Percentiles rank a stretch among this genome's conserved stretches.
Conservation (phyloP, 2,329 filamentous ascomycete species). For the Lasiodiplodia hormozganensis region DNA sequence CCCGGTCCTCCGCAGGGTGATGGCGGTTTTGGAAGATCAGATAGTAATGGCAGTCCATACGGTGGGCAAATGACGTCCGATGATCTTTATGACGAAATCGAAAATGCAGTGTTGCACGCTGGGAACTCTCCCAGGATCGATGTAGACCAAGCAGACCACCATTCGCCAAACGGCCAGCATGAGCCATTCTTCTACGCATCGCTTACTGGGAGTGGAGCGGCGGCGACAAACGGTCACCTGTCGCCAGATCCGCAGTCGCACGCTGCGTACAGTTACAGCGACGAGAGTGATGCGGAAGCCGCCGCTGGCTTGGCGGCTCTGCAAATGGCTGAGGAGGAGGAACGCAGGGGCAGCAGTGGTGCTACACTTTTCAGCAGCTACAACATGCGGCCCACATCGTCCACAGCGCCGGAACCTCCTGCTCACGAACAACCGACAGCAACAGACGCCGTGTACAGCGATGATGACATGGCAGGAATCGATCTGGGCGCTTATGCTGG, state of each 20-base stretch:
- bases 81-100: slow-evolving; percentile 64
- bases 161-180: slow-evolving; percentile 11
- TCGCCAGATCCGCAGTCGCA: slow-evolving; percentile 45
- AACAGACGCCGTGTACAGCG: slow-evolving; percentile 60
- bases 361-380: slow-evolving; percentile 60
- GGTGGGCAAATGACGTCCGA: slow-evolving; percentile 54
- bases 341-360: slow-evolving; percentile 68
- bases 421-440: slow-evolving; percentile 46
- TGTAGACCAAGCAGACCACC: slow-evolving; percentile 32
- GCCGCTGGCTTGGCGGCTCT: slow-evolving; percentile 84
- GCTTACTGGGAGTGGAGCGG: slow-evolving; percentile 39
- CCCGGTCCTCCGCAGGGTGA: slow-evolving; percentile 62
- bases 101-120: slow-evolving; percentile 57
- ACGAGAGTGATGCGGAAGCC: slow-evolving; percentile 89
- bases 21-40: slow-evolving; percentile 37
- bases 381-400: slow-evolving; percentile 44
- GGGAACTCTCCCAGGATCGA: slow-evolving; percentile 29
- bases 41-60: slow-evolving; percentile 44
- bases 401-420: slow-evolving; percentile 40
- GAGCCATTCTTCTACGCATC: slow-evolving; percentile 28
- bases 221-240: slow-evolving; percentile 57
- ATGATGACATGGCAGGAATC: slow-evolving; percentile 74
- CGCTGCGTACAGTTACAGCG: slow-evolving; percentile 49
- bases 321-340: slow-evolving; percentile 80
- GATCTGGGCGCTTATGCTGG: slow-evolving; percentile 79